Base-by-base conservation (phyloP, 192 early-diverging fungal species). In the Coemansia sp. region DNA sequence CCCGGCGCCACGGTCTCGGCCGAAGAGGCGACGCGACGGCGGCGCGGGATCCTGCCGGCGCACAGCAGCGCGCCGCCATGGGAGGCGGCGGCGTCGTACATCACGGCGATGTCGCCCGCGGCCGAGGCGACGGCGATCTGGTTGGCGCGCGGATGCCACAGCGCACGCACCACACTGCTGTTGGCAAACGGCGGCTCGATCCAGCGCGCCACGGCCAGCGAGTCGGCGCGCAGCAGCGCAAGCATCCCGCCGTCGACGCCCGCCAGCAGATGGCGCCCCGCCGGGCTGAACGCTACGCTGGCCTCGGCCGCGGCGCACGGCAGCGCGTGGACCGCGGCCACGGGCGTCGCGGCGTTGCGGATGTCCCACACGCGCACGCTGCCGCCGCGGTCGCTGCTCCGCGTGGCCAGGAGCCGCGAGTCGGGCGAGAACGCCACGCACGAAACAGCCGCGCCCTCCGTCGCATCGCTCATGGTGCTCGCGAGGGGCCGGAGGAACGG, bases 341-440 rank as follows among this genome's bases (percentile, higher is more conserved):
- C 66, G 5, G 94, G 89, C 25, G 79, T 79, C 14, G 5, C 25
- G 50, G 69, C 20, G 4, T 44, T 61, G 51, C 97, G 86, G 16
- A 92, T 55, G 67, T 98, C 97, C 97, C 97, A 98, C 25, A 97
- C 89, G 84, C 96, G 96, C 25, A 98, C 88, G 6, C 91, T 90
- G 62, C 93, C 92, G 22, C 32, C 32, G 4, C 32, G 32, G 73
- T 95, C 93, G 43, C 88, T 89, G 56, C 91, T 89, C 32, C 96
- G 85, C 3, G 92, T 91, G 4, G 93, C 85, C 46, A 98, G 63
- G 7, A 84, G 75, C 14, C 68, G 72, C n/a, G 85, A 86, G 61
- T 91, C 85, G 32, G 85, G 70, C 5, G 93, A 90, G 64, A 93
- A 92, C 19, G 77, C 68, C 14, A 94, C 81, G 12, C 86, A 88